phyloP scores from a whole-genome alignment of 495 filamentous ascomycete genomes.

The Alectoria sarmentosa region DNA sequence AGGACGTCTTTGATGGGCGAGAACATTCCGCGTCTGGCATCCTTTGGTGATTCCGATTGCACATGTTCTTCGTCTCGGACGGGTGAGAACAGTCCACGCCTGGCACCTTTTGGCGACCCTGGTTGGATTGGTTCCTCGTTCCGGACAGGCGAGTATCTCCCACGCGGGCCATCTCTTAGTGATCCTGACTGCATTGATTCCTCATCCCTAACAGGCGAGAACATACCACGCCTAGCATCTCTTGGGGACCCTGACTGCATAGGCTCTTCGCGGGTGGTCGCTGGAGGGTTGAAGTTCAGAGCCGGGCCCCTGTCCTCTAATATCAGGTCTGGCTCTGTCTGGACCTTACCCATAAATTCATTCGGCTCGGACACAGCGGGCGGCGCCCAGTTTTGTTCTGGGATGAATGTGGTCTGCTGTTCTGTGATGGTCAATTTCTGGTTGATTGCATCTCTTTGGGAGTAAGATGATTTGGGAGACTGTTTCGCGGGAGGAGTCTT shows the following conservation, averaged over 20 bases:
- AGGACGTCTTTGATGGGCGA: slow-evolving; percentile 25
- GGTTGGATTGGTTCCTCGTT: slow-evolving; percentile 13
- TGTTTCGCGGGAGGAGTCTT: slow-evolving; percentile 54
- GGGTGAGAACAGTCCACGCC: slow-evolving; percentile 17
- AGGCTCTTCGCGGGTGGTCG: neutral
- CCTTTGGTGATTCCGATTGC: slow-evolving; percentile 17
- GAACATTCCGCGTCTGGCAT: slow-evolving; percentile 22
- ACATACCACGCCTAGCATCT: neutral
- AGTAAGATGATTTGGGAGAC: slow-evolving; percentile 36
- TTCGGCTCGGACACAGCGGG: slow-evolving; percentile 15
- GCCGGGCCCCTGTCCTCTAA: slow-evolving; percentile 32
- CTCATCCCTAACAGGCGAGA: neutral
- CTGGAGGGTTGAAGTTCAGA: slow-evolving; percentile 16
- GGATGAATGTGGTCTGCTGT: slow-evolving; percentile 11
- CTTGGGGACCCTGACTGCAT: neutral
- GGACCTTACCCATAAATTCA: slow-evolving; percentile 54
- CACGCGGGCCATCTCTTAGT: slow-evolving; percentile 15
- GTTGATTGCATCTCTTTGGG: slow-evolving; percentile 11
- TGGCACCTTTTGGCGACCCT: slow-evolving; percentile 27
- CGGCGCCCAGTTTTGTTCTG: slow-evolving; percentile 13
- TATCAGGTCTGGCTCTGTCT: slow-evolving; percentile 43
- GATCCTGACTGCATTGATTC: slow-evolving; percentile 15
- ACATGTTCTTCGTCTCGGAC: slow-evolving; percentile 13
- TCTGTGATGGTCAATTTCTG: slow-evolving; percentile 17
- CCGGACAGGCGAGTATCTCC: slow-evolving; percentile 19